phyloP scores from a whole-genome alignment of 225 moss, liverwort and hornwort genomes.

The Anthoceros angustus region DNA sequence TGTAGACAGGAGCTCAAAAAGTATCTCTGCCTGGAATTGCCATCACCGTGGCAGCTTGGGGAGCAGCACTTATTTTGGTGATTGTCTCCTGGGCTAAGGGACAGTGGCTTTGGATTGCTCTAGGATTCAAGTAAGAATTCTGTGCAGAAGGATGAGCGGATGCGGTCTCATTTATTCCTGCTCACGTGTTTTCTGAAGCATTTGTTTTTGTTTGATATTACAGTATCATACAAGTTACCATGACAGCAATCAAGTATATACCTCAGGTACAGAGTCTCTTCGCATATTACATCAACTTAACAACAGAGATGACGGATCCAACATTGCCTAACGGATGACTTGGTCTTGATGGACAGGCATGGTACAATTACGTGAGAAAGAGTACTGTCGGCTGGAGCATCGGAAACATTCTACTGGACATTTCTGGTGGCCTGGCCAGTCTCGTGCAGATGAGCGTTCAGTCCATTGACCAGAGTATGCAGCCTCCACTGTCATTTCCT shows the following conservation, averaged over 20 bases:
- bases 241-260: constrained; percentile 82
- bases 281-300: background rate
- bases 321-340: background rate
- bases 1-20: constrained; percentile 64
- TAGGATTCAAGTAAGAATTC: constrained; percentile 62
- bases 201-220: background rate
- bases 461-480: constrained; percentile 80
- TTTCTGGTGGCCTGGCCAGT: constrained; percentile 56
- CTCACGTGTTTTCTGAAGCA: background rate
- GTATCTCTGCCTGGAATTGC: constrained; percentile 43
- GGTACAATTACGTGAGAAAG: constrained; percentile 69
- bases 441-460: constrained; percentile 71
- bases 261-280: constrained; percentile 48
- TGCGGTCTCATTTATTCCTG: background rate
- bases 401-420: constrained; percentile 68
- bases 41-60: constrained; percentile 51
- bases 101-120: constrained; percentile 70
- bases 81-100: constrained; percentile 45
- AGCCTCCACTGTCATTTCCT: background rate
- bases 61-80: constrained; percentile 37
- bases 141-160: background rate
- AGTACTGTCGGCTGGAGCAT: constrained; percentile 90
- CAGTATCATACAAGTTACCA: constrained; percentile 82
- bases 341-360: constrained; percentile 30
- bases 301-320: background rate